phyloP scores from a whole-genome alignment of 176 grass and related monocot genomes.

The Juncus inflexus region DNA sequence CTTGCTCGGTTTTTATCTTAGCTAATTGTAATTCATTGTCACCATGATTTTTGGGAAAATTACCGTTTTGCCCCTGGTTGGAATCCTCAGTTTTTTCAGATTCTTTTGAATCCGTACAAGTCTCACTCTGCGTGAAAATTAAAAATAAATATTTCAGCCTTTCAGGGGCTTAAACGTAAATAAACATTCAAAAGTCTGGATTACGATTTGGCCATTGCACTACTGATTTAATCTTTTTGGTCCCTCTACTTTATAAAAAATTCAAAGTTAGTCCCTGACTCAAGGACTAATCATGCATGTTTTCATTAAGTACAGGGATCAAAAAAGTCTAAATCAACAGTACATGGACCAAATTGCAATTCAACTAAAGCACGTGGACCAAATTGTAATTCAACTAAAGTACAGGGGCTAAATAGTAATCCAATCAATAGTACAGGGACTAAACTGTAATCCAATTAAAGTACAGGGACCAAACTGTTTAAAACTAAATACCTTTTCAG shows the following conservation, averaged over 20 bases:
- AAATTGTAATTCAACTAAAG: too few relatives aligned
- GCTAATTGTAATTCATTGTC: constrained; percentile 6
- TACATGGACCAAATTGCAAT: not conserved
- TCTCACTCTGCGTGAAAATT: too few relatives aligned
- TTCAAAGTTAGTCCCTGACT: not conserved
- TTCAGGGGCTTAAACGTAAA: not conserved
- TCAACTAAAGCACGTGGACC: too few relatives aligned
- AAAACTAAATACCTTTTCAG: constrained; percentile 12
- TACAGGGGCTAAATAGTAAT: too few relatives aligned
- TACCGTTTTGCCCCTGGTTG: not conserved
- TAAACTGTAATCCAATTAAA: too few relatives aligned
- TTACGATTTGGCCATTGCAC: not conserved
- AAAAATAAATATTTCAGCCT: too few relatives aligned
- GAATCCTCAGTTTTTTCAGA: not conserved
- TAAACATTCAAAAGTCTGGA: not conserved
- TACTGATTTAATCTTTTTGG: too few relatives aligned
- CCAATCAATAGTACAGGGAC: too few relatives aligned
- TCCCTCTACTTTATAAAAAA: not conserved
- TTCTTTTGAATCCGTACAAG: constrained; percentile 9
- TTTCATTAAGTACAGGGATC: too few relatives aligned
- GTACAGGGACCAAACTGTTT: not conserved
- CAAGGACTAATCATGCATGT: not conserved
- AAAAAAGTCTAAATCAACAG: too few relatives aligned
- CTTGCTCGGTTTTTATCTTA: constrained; percentile 27
- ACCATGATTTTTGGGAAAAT: not conserved